A percentile compares a stretch with the other conserved stretches of the same genome.
Conservation (phyloP, 2,329 filamentous ascomycete species). For the Knufia fluminis region DNA sequence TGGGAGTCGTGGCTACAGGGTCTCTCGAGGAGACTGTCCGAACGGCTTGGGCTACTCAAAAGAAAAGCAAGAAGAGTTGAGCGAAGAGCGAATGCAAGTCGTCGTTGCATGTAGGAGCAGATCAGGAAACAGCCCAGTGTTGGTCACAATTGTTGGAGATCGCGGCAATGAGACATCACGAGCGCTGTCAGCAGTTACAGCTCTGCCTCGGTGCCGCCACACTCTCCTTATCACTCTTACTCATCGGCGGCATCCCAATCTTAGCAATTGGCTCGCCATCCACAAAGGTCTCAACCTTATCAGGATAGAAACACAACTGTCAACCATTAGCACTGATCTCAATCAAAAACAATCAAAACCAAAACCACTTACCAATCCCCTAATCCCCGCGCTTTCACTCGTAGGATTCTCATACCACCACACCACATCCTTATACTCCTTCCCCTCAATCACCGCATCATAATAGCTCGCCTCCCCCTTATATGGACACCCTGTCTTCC, state of each 20-base stretch:
- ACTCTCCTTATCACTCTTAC: background rate
- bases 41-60: background rate
- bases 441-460: constrained; percentile 20
- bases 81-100: background rate
- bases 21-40: background rate
- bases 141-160: background rate
- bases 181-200: background rate
- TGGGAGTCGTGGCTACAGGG: background rate
- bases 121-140: background rate
- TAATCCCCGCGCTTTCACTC: constrained; percentile 16
- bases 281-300: constrained; percentile 21
- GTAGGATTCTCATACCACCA: constrained; percentile 23
- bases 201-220: constrained; percentile 1
- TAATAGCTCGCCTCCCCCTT: constrained; percentile 24
- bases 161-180: too few relatives aligned
- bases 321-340: background rate
- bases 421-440: constrained; percentile 21
- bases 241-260: constrained; percentile 13
- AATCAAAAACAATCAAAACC: background rate
- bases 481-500: constrained; percentile 23
- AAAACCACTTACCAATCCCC: constrained; percentile 13
- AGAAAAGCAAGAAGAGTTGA: background rate
- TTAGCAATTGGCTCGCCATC: constrained; percentile 20
- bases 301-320: constrained; percentile 22
- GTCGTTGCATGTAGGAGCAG: background rate